Conservation (phyloP, 352 stramenopile species). For the Phytophthora niederhauseri region DNA sequence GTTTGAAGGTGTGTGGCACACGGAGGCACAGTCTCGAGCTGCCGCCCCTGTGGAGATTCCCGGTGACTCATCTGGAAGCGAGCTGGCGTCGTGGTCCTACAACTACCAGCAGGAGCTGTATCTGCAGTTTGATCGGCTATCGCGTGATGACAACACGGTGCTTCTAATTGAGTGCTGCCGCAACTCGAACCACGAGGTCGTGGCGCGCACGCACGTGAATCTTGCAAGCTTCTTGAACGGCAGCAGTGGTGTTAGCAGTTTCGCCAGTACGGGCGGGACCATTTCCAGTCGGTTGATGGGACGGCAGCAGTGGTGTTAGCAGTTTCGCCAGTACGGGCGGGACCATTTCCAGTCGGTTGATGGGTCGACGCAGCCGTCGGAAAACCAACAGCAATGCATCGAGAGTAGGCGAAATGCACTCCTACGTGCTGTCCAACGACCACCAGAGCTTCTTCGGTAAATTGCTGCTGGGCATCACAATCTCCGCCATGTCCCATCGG, state of each 20-base stretch:
- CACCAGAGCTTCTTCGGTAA: constrained; percentile 89
- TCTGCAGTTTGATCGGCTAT: constrained; percentile 84
- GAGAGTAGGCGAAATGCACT: constrained; percentile 47
- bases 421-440: constrained; percentile 83
- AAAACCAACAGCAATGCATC: constrained; percentile 31
- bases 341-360: constrained; percentile 33
- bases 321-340: constrained; percentile 20
- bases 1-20: constrained; percentile 86
- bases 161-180: constrained; percentile 85
- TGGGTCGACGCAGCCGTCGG: constrained; percentile 31
- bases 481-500: constrained; percentile 69
- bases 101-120: constrained; percentile 84
- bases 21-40: constrained; percentile 72
- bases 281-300: constrained; percentile 34
- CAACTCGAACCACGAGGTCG: constrained; percentile 71
- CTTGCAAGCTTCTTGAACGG: constrained; percentile 81
- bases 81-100: constrained; percentile 54
- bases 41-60: constrained; percentile 46
- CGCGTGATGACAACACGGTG: constrained; percentile 86
- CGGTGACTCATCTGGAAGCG: constrained; percentile 17
- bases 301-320: constrained; percentile 33
- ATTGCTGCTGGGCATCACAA: constrained; percentile 62
- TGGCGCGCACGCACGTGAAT: constrained; percentile 85
- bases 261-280: constrained; percentile 17
- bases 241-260: constrained; percentile 18